phyloP scores from a whole-genome alignment of 306 rosid species.

The Mimosa bimucronata region DNA sequence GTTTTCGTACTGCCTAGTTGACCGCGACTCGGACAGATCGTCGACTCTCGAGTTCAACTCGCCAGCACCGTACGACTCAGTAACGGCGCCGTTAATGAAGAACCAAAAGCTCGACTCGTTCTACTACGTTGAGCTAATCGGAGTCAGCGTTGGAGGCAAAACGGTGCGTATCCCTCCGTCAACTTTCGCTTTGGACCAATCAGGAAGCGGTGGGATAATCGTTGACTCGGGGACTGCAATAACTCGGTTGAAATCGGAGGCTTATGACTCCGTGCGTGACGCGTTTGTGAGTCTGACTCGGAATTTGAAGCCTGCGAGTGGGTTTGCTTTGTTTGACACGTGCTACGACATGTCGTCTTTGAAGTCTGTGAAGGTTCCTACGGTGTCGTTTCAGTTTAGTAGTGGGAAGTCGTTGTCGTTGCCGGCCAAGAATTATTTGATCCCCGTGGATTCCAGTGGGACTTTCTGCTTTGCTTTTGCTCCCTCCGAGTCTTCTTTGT shows the following conservation, averaged over 20 bases:
- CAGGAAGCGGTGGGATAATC: conserved; percentile 64
- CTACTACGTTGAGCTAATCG: conserved; percentile 56
- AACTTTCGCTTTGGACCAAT: conserved; percentile 37
- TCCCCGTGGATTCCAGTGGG: conserved; percentile 56
- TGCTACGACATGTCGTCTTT: conserved; percentile 63
- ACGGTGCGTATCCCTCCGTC: conserved; percentile 42
- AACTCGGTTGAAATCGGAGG: conserved; percentile 56
- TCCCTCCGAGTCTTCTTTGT: conserved; percentile 48
- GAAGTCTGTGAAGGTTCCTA: conserved; percentile 52
- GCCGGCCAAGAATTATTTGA: conserved; percentile 57
- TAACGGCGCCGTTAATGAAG: conserved; percentile 43
- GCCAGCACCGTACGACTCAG: conserved; percentile 51
- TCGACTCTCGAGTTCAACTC: conserved; percentile 81
- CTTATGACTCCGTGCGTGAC: conserved; percentile 65
- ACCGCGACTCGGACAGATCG: conserved; percentile 53
- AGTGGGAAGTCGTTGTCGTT: conserved; percentile 50
- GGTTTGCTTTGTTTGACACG: conserved; percentile 61
- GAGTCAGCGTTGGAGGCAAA: conserved; percentile 63
- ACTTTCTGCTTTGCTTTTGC: conserved; percentile 74
- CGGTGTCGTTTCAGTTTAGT: conserved; percentile 57
- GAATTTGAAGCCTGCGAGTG: conserved; percentile 34
- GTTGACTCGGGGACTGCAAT: conserved; percentile 76
- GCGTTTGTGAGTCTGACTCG: conserved; percentile 48
- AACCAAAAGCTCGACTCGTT: conserved; percentile 43
- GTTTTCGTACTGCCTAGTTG: conserved; percentile 73